These are phyloP conservation scores for Saccharum officinarum DNA, from an alignment of 176 grass and related monocot genomes.

Conservation along the genomic window DNA sequence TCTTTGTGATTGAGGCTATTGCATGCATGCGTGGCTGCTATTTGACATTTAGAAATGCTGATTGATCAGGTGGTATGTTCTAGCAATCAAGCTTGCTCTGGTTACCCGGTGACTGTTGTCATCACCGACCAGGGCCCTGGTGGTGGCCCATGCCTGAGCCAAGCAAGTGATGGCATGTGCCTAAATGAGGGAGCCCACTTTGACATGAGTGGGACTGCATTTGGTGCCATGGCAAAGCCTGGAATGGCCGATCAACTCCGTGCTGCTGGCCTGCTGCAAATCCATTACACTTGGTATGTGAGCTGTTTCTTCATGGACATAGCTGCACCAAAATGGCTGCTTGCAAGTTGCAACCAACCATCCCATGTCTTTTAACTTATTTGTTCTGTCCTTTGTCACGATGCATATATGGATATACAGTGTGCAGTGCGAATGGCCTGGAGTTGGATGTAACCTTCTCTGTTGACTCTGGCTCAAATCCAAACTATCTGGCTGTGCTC, in stretches of 20 bases:
- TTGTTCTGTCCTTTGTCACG: not conserved
- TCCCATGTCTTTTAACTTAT: not conserved
- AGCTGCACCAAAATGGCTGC: not conserved
- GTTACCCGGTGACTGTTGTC: constrained; percentile 59
- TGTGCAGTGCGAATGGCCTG: constrained; percentile 42
- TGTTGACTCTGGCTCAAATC: constrained; percentile 78
- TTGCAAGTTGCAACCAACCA: constrained; percentile 13
- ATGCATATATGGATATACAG: not conserved
- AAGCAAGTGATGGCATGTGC: constrained; percentile 31
- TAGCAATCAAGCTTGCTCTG: constrained; percentile 66
- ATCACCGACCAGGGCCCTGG: constrained; percentile 71
- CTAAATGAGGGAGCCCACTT: constrained; percentile 62
- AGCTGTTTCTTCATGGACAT: not conserved
- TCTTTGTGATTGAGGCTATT: not conserved
- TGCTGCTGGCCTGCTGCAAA: constrained; percentile 53
- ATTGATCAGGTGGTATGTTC: constrained; percentile 61
- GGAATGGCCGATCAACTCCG: constrained; percentile 67
- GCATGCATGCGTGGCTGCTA: not conserved
- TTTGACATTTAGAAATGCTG: constrained; percentile 31
- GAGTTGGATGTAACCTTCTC: constrained; percentile 63
- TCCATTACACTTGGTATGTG: constrained; percentile 60
- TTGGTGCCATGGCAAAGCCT: constrained; percentile 72
- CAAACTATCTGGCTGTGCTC: constrained; percentile 73
- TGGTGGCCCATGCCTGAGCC: constrained; percentile 54
- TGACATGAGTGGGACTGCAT: constrained; percentile 86